Base-by-base conservation (phyloP, 441 rosid species). In the Gossypium gossypioides region DNA sequence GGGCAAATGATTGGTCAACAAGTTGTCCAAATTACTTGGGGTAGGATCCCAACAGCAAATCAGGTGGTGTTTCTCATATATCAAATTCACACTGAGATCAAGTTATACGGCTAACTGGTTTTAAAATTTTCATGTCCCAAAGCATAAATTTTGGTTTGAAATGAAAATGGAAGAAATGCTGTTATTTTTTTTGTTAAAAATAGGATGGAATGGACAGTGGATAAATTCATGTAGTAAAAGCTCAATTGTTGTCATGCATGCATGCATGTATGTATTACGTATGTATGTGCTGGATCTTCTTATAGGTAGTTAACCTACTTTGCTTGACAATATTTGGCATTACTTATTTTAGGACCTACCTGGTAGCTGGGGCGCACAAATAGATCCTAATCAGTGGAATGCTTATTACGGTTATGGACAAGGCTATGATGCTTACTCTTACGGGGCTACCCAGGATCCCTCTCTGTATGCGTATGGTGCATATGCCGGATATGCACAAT, bases 401-500 rank as follows among this genome's bases (percentile, higher is more conserved):
- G 91, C 94, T 15, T 91, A 95, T 69, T 95, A 95, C 72, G 94
- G 92, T 79, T 94, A 94, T 74, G 97, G 91, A 44, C 99, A 94
- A 81, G 96, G 96, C 56, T 94, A 94, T 62, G 97, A 94, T 78
- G 89, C 94, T 8, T 90, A 88, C 84, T 88, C 78, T 65, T 92
- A 94, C 79, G 97, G 87, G 22, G 81, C 90, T 72, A 22, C 91
- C 48, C 94, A 87, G 42, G 99, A 92, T 79, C 97, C 97, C 54
- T 94, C 97, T 15, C 4, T 90, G 65, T 92, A 91, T 78, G 91
- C 89, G 18, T 94, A 92, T 76, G 87, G 88, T 79, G 91, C 90
- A 78, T 90, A 94, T 81, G 86, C 91, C 57, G 97, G 97, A 72
- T 92, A 90, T 82, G 78, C 93, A 52, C 98, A 90, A 69, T 90